A percentile compares a stretch with the other conserved stretches of the same genome.
Evolutionary conservation across 225 moss, liverwort and hornwort species (phyloP).

Genomic region (Sphagnum tenellum): DNA sequence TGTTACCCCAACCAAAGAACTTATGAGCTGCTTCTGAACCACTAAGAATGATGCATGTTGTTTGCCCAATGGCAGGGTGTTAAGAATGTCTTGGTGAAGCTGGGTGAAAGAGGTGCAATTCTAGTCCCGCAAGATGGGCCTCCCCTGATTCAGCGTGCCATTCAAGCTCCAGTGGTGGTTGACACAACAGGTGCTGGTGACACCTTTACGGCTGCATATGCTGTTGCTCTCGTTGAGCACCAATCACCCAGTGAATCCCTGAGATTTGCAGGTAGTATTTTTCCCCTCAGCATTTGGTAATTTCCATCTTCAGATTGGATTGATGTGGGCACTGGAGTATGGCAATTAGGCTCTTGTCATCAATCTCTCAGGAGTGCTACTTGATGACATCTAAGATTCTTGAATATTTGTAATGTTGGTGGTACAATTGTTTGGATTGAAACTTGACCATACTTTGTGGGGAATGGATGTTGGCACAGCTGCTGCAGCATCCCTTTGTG

Average conservation of each 20-base stretch:
- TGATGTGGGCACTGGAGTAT: too few relatives aligned
- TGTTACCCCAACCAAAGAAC: too few relatives aligned
- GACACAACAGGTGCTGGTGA: constrained; percentile 73
- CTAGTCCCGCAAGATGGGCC: constrained; percentile 42
- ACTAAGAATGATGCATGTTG: not conserved
- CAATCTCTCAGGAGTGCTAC: too few relatives aligned
- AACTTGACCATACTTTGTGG: too few relatives aligned
- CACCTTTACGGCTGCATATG: constrained; percentile 65
- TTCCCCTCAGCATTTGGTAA: not conserved
- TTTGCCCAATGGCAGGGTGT: constrained; percentile 35
- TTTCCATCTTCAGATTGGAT: too few relatives aligned
- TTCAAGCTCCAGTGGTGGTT: constrained; percentile 36
- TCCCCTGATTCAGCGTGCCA: constrained; percentile 35
- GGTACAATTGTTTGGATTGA: not conserved
- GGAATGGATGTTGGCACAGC: constrained; percentile 20
- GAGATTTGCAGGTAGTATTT: constrained; percentile 53
- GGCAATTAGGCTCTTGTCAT: too few relatives aligned
- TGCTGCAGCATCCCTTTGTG: constrained; percentile 55
- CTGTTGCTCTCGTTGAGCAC: constrained; percentile 61
- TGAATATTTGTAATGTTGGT: too few relatives aligned
- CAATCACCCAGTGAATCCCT: constrained; percentile 52
- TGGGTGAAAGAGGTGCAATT: constrained; percentile 54
- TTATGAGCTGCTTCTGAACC: not conserved
- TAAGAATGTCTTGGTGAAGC: constrained; percentile 62
- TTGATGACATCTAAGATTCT: too few relatives aligned